Conservation (phyloP, 2,329 filamentous ascomycete species). For the Aspergillus brunneoviolaceus region DNA sequence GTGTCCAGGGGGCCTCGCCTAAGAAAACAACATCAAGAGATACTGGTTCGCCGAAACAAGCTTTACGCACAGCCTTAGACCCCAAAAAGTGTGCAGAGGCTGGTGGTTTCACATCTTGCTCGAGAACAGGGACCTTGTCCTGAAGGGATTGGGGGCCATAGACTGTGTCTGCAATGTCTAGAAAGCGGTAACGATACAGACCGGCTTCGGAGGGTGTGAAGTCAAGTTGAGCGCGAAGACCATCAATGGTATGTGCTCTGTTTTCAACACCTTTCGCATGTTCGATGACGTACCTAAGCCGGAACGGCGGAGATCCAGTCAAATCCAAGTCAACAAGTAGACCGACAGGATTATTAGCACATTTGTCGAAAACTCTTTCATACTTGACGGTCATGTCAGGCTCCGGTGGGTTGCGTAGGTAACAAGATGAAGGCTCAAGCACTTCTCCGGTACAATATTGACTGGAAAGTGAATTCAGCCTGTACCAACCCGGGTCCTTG, state of each 20-base stretch:
- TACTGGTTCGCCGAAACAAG: slow-evolving; percentile 80
- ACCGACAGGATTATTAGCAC: slow-evolving; percentile 89
- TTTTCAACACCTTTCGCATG: slow-evolving; percentile 57
- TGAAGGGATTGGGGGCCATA: slow-evolving; percentile 68
- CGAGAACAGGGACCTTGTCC: slow-evolving; percentile 63
- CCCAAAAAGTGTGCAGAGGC: slow-evolving; percentile 72
- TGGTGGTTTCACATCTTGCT: slow-evolving; percentile 91
- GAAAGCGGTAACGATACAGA: slow-evolving; percentile 82
- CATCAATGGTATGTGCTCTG: slow-evolving; percentile 60
- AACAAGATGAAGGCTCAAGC: slow-evolving; percentile 88
- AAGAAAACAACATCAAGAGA: slow-evolving; percentile 71
- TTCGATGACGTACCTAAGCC: slow-evolving; percentile 72
- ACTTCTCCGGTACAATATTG: slow-evolving; percentile 84
- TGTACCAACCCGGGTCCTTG: slow-evolving; percentile 80
- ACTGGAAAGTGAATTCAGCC: slow-evolving; percentile 74
- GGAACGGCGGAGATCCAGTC: slow-evolving; percentile 88
- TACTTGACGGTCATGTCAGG: slow-evolving; percentile 71
- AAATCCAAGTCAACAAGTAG: slow-evolving; percentile 85
- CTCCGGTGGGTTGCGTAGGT: slow-evolving; percentile 86
- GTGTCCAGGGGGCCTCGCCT: slow-evolving; percentile 81
- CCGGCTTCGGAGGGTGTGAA: slow-evolving; percentile 79
- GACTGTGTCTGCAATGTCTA: slow-evolving; percentile 75
- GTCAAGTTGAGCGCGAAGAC: slow-evolving; percentile 78
- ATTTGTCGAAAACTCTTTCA: slow-evolving; percentile 90
- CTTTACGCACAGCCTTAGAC: slow-evolving; percentile 55